Base-by-base conservation (phyloP, 2,329 filamentous ascomycete genomes). In the Ascochyta clinopodiicola region DNA sequence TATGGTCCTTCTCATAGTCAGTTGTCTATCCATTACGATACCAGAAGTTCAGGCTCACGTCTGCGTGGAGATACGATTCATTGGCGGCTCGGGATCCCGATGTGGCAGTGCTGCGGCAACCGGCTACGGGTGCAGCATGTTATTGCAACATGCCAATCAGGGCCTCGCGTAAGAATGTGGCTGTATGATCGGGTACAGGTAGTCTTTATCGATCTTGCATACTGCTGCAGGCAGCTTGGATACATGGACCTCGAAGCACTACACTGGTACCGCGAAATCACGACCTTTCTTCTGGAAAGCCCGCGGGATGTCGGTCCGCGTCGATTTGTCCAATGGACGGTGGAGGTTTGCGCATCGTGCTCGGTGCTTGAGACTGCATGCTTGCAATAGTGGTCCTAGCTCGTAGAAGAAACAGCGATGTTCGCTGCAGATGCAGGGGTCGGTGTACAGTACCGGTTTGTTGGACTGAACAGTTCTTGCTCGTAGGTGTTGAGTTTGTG, bases 361-460 rank as follows among this genome's bases (percentile, higher is more conserved):
- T n/a, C n/a, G 25, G 27, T 31, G 40, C 32, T 38, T 9, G 12
- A 24, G 21, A 38, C 10, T 13, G 10, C 19, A n/a, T 19, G 8
- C 25, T 24, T 40, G 27, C 43, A 42, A n/a, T 22, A 17, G 13
- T 15, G 6, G 7, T 6, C 21, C 21, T 2, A 31, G 12, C 19
- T 29, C 46, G n/a, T 35, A 36, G 43, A n/a, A 42, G 17, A 10
- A 35, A 17, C 5, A 19, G 27, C 21, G 42, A 37, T 7, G 13
- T 21, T 31, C 21, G 36, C 43, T 39, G 42, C 36, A 46, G 17
- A 25, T 46, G 36, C 50, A 46, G 36, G 42, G 37, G 17, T 47
- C 37, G 36, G 13, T 6, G 27, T 24, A 42, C 37, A 21, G 10
- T 35, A 36, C 49, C 36, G 17, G 22, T 31, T 32, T 36, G 31